Percentiles rank a stretch among this genome's conserved stretches.
Conservation (phyloP, 768 basidiomycete genomes). For the Lactarius psammicola region DNA sequence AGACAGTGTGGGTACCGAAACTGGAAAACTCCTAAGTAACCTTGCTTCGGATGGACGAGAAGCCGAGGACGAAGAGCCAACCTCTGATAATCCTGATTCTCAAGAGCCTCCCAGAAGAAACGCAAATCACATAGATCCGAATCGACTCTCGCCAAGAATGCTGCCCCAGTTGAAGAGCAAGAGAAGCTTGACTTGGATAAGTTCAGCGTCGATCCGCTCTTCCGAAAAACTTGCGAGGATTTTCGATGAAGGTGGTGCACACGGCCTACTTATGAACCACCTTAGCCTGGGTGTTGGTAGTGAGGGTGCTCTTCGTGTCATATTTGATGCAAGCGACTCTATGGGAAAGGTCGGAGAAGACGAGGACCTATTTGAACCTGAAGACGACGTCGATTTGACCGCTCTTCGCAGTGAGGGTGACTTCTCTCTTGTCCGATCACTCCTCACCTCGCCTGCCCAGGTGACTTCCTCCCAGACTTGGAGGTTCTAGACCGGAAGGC, state of each 20-base stretch:
- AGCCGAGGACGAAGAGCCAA: constrained; percentile 57
- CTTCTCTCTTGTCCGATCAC: constrained; percentile 14
- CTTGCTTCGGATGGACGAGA: constrained; percentile 66
- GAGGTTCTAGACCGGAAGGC: constrained; percentile 60
- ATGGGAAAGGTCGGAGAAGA: constrained; percentile 71
- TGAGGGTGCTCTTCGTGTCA: constrained; percentile 82
- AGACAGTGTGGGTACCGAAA: constrained; percentile 95
- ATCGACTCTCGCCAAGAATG: constrained; percentile 87
- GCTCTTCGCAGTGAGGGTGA: constrained; percentile 53
- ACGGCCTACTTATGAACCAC: constrained; percentile 96
- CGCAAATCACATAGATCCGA: constrained; percentile 67
- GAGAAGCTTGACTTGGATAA: constrained; percentile 93
- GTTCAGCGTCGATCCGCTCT: constrained; percentile 94
- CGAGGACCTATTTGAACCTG: constrained; percentile 66
- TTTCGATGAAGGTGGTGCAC: constrained; percentile 98
- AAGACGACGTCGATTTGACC: constrained; percentile 64
- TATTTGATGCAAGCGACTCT: constrained; percentile 95
- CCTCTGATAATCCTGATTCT: constrained; percentile 62
- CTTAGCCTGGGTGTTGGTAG: constrained; percentile 71
- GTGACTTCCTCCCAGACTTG: constrained; percentile 72
- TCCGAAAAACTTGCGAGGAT: constrained; percentile 96
- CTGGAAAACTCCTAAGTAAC: constrained; percentile 91
- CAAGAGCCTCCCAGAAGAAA: constrained; percentile 64
- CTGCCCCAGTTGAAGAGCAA: constrained; percentile 79
- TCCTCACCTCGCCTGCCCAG: constrained; percentile 38